Evolutionary conservation across 495 filamentous ascomycete species (phyloP).

Genomic region (Neurospora intermedia): DNA sequence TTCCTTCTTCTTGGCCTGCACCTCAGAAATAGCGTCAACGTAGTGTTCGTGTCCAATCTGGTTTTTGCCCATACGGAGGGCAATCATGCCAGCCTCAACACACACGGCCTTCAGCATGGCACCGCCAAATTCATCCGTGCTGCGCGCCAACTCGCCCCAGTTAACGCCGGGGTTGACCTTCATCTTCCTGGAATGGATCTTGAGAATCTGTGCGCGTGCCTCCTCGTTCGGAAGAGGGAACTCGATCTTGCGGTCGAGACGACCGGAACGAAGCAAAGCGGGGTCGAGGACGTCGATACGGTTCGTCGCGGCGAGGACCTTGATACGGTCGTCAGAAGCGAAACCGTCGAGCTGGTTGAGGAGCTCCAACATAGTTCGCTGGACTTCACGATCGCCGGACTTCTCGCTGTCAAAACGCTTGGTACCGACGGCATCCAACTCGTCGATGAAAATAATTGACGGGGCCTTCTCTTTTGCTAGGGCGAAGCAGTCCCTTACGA

Average conservation of each 20-base stretch:
- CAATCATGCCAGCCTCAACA: slow-evolving; percentile 99
- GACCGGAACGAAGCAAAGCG: slow-evolving; percentile 83
- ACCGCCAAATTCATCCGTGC: slow-evolving; percentile 98
- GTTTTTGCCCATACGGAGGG: slow-evolving; percentile 77
- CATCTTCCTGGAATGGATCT: slow-evolving; percentile 98
- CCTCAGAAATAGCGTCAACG: slow-evolving; percentile 95
- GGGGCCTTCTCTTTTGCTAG: slow-evolving; percentile 97
- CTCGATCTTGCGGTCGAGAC: slow-evolving; percentile 97
- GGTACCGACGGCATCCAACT: slow-evolving; percentile 92
- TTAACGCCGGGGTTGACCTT: slow-evolving; percentile 88
- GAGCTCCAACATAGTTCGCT: slow-evolving; percentile 97
- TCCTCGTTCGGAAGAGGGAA: slow-evolving; percentile 99
- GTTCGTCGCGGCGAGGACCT: slow-evolving; percentile 96
- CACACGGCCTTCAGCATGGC: slow-evolving; percentile 97
- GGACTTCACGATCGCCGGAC: slow-evolving; percentile 93
- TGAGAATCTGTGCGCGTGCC: slow-evolving; percentile 90
- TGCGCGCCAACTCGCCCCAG: slow-evolving; percentile 90
- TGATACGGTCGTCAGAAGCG: slow-evolving; percentile 97
- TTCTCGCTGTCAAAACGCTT: slow-evolving; percentile 99
- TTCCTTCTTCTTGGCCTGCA: slow-evolving; percentile 97
- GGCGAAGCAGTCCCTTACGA: slow-evolving; percentile 95
- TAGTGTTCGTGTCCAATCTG: slow-evolving; percentile 98
- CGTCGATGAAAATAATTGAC: slow-evolving; percentile 99
- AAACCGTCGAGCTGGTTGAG: slow-evolving; percentile 99
- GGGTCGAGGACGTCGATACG: slow-evolving; percentile 96